phyloP scores from a whole-genome alignment of 768 basidiomycete genomes.

The Phlebiopsis gigantea region DNA sequence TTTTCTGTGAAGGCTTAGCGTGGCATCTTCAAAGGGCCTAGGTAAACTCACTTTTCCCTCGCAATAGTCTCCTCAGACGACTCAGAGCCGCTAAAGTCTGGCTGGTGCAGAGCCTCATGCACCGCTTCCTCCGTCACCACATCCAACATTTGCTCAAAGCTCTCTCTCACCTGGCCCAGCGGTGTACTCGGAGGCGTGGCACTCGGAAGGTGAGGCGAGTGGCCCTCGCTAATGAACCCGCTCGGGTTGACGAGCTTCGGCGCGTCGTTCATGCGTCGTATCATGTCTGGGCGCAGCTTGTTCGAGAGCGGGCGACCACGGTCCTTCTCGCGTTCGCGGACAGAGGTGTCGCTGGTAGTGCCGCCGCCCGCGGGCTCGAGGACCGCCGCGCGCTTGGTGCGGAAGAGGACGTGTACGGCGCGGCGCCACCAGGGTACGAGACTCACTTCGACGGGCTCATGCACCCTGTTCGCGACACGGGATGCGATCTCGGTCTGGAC shows the following conservation, averaged over 20 bases:
- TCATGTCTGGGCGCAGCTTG: conserved; percentile 64
- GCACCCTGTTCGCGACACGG: conserved; percentile 10
- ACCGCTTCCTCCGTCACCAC: background rate
- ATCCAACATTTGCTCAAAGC: background rate
- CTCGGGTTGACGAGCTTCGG: conserved; percentile 71
- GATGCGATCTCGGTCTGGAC: conserved; percentile 38
- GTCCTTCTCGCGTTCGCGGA: conserved; percentile 1
- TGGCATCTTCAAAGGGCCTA: background rate
- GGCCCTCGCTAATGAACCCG: conserved; percentile 57
- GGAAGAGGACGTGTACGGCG: background rate
- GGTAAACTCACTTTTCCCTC: conserved; percentile 6
- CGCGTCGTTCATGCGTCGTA: conserved; percentile 62
- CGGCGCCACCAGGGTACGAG: conserved; percentile 21
- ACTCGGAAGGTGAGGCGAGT: conserved; percentile 7
- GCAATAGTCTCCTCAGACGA: conserved; percentile 5
- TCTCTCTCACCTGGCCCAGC: background rate
- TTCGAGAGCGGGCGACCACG: background rate
- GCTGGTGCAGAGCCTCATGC: background rate
- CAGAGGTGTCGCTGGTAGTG: background rate
- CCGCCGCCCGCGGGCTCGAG: background rate
- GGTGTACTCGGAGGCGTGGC: background rate
- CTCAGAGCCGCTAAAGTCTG: background rate
- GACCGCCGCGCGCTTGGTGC: background rate
- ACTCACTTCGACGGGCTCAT: conserved; percentile 18
- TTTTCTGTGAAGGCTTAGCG: background rate